Percentiles rank a stretch among this genome's conserved stretches.
Evolutionary conservation across 2,329 filamentous ascomycete genomes (phyloP).

Genomic region (Hymenotorrendiella dingleyae): DNA sequence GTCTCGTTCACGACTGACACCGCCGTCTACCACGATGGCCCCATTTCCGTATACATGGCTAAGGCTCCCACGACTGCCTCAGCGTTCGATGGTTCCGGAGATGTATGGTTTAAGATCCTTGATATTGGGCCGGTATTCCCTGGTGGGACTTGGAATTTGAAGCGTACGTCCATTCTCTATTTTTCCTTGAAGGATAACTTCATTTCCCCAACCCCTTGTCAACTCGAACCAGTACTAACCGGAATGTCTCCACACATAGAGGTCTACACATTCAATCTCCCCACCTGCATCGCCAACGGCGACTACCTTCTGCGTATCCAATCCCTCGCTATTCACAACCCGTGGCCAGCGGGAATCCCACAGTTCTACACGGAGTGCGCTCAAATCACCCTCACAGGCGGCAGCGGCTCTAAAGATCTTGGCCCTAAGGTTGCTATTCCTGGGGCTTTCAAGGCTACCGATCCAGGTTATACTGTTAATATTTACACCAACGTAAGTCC

Average conservation of each 20-base stretch:
- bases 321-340: conserved; percentile 26
- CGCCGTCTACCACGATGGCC: conserved; percentile 25
- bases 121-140: conserved; percentile 24
- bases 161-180: conserved; percentile 4
- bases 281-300: conserved; percentile 28
- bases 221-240: too few relatives aligned
- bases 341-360: conserved; percentile 3
- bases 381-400: conserved; percentile 17
- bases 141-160: conserved; percentile 15
- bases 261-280: conserved; percentile 16
- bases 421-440: conserved; percentile 22
- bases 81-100: conserved; percentile 27
- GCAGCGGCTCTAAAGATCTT: conserved; percentile 14
- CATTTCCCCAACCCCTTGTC: background rate
- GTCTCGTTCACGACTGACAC: conserved; percentile 40
- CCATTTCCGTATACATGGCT: conserved; percentile 28
- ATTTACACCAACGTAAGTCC: conserved; percentile 30
- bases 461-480: conserved; percentile 25
- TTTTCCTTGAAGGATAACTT: too few relatives aligned
- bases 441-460: conserved; percentile 16
- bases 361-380: conserved; percentile 19
- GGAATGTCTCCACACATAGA: too few relatives aligned
- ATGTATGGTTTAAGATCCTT: conserved; percentile 29
- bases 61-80: conserved; percentile 25
- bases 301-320: conserved; percentile 33